These are phyloP conservation scores for Pythium rishiriense DNA, from an alignment of 352 stramenopile genomes.

Conservation along the genomic window DNA sequence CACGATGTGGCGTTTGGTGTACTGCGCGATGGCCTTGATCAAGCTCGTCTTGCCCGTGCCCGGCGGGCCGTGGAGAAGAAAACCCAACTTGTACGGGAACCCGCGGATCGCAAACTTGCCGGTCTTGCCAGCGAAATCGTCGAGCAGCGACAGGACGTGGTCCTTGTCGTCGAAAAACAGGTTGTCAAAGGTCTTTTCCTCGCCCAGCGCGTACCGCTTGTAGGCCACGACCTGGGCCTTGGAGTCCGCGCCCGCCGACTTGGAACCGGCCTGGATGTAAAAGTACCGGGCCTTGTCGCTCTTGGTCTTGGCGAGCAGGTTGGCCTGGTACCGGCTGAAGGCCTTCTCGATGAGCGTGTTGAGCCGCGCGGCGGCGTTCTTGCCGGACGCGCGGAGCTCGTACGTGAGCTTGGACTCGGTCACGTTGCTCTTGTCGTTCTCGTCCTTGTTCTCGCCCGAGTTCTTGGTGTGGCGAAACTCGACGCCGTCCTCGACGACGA, in stretches of 20 bases:
- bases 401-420: slow-evolving; percentile 32
- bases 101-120: slow-evolving; percentile 83
- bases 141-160: slow-evolving; percentile 48
- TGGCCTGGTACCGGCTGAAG: slow-evolving; percentile 32
- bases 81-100: slow-evolving; percentile 82
- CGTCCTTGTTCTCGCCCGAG: slow-evolving; percentile 6
- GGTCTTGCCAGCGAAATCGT: slow-evolving; percentile 54
- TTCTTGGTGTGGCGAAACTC: slow-evolving; percentile 37
- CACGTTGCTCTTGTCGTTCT: too few relatives aligned
- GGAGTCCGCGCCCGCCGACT: slow-evolving; percentile 9
- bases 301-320: slow-evolving; percentile 29
- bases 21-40: slow-evolving; percentile 80
- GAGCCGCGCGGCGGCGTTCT: slow-evolving; percentile 35
- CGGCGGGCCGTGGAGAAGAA: slow-evolving; percentile 80
- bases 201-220: slow-evolving; percentile 70
- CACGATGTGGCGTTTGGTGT: slow-evolving; percentile 70
- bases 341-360: slow-evolving; percentile 36
- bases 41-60: slow-evolving; percentile 87
- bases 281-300: slow-evolving; percentile 43
- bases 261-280: slow-evolving; percentile 34
- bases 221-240: slow-evolving; percentile 23
- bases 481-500: slow-evolving; percentile 25
- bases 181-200: slow-evolving; percentile 80
- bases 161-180: slow-evolving; percentile 83
- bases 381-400: slow-evolving; percentile 22